Conservation (phyloP, 805 yeast genomes). For the Starmera pachycereana region DNA sequence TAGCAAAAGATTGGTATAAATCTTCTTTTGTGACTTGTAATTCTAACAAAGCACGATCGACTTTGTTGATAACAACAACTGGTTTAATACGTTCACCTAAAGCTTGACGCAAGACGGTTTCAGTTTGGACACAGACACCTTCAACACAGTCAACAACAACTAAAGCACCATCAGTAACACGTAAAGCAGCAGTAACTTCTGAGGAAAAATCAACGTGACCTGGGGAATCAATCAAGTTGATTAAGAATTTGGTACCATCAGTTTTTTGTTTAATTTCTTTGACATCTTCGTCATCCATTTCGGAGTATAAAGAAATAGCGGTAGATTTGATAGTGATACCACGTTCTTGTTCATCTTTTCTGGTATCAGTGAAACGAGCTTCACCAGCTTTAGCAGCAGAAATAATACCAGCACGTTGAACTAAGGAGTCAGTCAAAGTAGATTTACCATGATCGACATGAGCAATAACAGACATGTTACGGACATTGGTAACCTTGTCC, state of each 20-base stretch:
- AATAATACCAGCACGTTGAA: slow-evolving; percentile 98
- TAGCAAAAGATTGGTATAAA: slow-evolving; percentile 93
- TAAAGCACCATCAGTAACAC: slow-evolving; percentile 99
- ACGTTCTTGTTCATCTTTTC: slow-evolving; percentile 99
- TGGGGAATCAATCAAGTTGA: slow-evolving; percentile 98
- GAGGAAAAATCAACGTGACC: slow-evolving; percentile 99
- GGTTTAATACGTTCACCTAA: slow-evolving; percentile 99
- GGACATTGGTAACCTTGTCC: slow-evolving; percentile 99
- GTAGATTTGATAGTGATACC: slow-evolving; percentile 99
- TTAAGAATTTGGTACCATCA: slow-evolving; percentile 87
- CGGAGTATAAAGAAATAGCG: slow-evolving; percentile 92
- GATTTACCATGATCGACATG: slow-evolving; percentile 99
- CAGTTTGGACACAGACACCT: slow-evolving; percentile 99
- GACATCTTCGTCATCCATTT: slow-evolving; percentile 81
- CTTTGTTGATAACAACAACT: slow-evolving; percentile 97
- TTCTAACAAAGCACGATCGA: slow-evolving; percentile 98
- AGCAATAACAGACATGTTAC: slow-evolving; percentile 99
- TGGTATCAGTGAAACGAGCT: slow-evolving; percentile 99
- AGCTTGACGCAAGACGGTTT: slow-evolving; percentile 98
- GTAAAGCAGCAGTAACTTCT: slow-evolving; percentile 98
- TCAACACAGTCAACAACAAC: slow-evolving; percentile 99
- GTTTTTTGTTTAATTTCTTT: slow-evolving; percentile 78
- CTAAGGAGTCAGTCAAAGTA: slow-evolving; percentile 97
- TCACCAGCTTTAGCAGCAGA: slow-evolving; percentile 99
- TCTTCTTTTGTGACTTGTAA: slow-evolving; percentile 99